Conservation (phyloP, 2,329 filamentous ascomycete genomes). For the Nothophoma quercina region DNA sequence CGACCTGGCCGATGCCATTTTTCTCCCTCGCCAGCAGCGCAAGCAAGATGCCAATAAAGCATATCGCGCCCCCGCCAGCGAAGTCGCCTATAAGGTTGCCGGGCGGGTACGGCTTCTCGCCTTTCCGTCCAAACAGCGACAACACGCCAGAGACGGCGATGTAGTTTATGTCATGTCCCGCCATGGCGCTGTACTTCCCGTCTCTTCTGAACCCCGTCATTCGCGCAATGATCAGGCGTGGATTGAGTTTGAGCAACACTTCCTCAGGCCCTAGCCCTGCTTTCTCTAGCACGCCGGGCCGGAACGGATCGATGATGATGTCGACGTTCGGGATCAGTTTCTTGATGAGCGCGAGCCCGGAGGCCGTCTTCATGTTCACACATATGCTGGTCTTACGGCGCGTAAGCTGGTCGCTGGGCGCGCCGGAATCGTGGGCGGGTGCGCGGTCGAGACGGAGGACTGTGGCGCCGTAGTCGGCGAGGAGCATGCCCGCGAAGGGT, state of each 20-base stretch:
- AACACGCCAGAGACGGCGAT: conserved; percentile 86
- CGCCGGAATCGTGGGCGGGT: conserved; percentile 55
- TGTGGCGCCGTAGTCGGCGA: conserved; percentile 85
- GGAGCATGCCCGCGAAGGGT: conserved; percentile 82
- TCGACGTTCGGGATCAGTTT: conserved; percentile 71
- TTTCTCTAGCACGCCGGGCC: conserved; percentile 87
- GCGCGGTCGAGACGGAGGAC: conserved; percentile 85
- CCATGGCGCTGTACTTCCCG: conserved; percentile 86
- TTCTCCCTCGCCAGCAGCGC: conserved; percentile 73
- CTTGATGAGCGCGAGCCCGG: conserved; percentile 71
- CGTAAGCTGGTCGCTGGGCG: conserved; percentile 75
- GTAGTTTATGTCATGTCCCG: conserved; percentile 96
- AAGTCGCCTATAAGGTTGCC: conserved; percentile 90
- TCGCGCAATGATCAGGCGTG: conserved; percentile 78
- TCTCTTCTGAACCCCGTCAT: conserved; percentile 91
- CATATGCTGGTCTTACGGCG: conserved; percentile 82
- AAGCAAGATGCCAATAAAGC: conserved; percentile 82
- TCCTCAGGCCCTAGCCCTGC: conserved; percentile 76
- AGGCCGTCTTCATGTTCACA: conserved; percentile 75
- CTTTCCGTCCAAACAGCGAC: conserved; percentile 74
- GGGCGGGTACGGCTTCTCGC: conserved; percentile 77
- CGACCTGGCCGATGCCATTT: conserved; percentile 79
- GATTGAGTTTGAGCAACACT: conserved; percentile 72
- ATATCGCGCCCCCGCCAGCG: conserved; percentile 82
- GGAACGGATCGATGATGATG: conserved; percentile 90